Evolutionary conservation across 495 filamentous ascomycete species (phyloP).

Genomic region (Antarctomyces pellizariae): DNA sequence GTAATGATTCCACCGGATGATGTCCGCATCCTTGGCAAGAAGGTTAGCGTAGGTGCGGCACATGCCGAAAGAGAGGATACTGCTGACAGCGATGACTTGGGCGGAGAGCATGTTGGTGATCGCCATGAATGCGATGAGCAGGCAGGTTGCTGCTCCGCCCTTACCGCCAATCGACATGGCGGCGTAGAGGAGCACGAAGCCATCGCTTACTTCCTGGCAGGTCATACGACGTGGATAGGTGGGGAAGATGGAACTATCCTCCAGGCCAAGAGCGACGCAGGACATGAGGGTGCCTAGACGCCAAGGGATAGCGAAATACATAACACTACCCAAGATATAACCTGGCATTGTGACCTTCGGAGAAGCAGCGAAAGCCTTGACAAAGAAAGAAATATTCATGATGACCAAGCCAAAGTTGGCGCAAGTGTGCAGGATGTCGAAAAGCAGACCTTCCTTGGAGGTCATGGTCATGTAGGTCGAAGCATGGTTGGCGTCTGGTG

Average conservation of each 20-base stretch:
- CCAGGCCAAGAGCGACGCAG: conserved; percentile 22
- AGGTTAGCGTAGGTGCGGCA: conserved; percentile 27
- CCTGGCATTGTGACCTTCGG: conserved; percentile 21
- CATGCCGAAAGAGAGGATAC: conserved; percentile 27
- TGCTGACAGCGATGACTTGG: conserved; percentile 25
- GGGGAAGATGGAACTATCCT: conserved; percentile 20
- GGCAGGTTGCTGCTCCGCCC: conserved; percentile 21
- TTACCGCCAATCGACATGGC: conserved; percentile 22
- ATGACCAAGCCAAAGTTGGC: conserved; percentile 19
- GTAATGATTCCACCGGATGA: conserved; percentile 22
- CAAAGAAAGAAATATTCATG: conserved; percentile 25
- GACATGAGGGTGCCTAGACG: conserved; percentile 24
- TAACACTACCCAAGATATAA: conserved; percentile 25
- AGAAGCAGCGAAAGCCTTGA: conserved; percentile 23
- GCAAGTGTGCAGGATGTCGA: conserved; percentile 21
- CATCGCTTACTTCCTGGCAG: conserved; percentile 17
- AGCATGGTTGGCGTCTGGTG: conserved; percentile 19
- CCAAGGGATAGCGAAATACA: conserved; percentile 28
- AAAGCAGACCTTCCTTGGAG: conserved; percentile 21
- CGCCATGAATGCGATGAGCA: conserved; percentile 26
- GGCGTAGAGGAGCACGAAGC: conserved; percentile 20
- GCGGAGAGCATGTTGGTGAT: conserved; percentile 22
- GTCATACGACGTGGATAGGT: conserved; percentile 24
- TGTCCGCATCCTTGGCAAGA: conserved; percentile 15
- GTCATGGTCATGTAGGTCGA: conserved; percentile 26